Base-by-base conservation (phyloP, 1,284 basidiomycete genomes). In the Boletus sp. region DNA sequence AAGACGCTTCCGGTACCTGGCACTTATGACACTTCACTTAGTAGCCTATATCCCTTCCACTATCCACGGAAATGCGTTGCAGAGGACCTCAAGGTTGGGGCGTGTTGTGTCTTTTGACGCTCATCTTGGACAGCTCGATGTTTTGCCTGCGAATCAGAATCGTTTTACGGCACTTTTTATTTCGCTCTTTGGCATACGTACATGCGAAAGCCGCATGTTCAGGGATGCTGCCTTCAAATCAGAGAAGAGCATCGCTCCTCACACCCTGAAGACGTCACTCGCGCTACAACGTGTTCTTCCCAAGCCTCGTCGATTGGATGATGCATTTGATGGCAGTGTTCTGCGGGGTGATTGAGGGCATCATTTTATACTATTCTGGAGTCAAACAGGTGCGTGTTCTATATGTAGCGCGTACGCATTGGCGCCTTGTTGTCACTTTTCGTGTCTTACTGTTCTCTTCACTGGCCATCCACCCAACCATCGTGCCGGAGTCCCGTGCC, bases 171-270 rank as follows among this genome's bases (percentile, higher is more conserved):
- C 39, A 53, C 38, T 27, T 37, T 43, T 30, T 40, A 40, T 22
- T 29, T 35, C 30, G 16, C 26, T 16, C 10, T 41, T 41, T 43
- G 34, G 35, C 50, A 36, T 5, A 33, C 22, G 29, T 22, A 44
- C 57, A 52, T 45, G 54, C 45, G 33, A 35, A 36, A 22, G 36
- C 50, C 39, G 40, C 57, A 39, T 60, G 57, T 46, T 55, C 41
- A 60, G 48, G 50, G 51, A 26, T 43, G 19, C 26, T 34, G 41
- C 14, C n/a, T 9, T 17, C 17, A 39, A 44, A 30, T 37, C n/a
- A 17, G 35, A 32, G 29, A 37, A 32, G 16, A 14, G 19, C 41
- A 34, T 38, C 34, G 51, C 56, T 50, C 61, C 42, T 44, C 23
- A 17, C 40, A 19, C 26, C 32, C 36, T 32, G 22, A 42, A 30